These are phyloP conservation scores for Udeniomyces megalosporus DNA, from an alignment of 768 basidiomycete species.

Conservation along the genomic window DNA sequence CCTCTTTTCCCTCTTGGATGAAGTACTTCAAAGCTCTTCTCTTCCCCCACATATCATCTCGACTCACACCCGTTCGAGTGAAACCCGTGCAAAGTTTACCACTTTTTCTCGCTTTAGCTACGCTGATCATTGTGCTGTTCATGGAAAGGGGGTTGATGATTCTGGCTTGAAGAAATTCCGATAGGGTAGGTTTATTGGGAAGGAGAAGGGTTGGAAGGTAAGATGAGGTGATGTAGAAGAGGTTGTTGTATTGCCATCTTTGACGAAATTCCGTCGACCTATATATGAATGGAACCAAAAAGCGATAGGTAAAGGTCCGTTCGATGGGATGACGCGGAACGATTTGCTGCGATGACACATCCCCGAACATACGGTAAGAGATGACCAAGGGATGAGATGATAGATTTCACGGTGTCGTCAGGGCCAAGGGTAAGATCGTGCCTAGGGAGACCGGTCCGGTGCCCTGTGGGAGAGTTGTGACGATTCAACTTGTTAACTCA, in stretches of 20 bases:
- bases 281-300: constrained; percentile 8
- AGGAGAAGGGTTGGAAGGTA: constrained; percentile 19
- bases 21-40: neutral
- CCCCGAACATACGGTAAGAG: neutral
- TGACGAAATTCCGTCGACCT: constrained; percentile 21
- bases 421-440: constrained; percentile 17
- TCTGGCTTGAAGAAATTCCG: constrained; percentile 18
- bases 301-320: neutral
- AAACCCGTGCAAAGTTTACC: constrained; percentile 18
- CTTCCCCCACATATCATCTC: neutral
- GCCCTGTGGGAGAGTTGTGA: too few species aligned
- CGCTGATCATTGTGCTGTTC: constrained; percentile 18
- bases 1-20: constrained; percentile 8
- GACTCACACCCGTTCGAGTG: neutral
- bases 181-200: constrained; percentile 2
- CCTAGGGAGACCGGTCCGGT: constrained; percentile 22
- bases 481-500: too few species aligned
- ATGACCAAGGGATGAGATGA: neutral
- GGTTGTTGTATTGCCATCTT: constrained; percentile 25
- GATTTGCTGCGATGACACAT: too few species aligned
- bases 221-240: constrained; percentile 18
- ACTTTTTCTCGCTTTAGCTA: constrained; percentile 12
- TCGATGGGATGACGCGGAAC: too few species aligned
- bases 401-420: neutral
- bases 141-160: constrained; percentile 23